Conservation (phyloP, 371 early-diverging fungal species). For the Lichtheimia corymbifera region DNA sequence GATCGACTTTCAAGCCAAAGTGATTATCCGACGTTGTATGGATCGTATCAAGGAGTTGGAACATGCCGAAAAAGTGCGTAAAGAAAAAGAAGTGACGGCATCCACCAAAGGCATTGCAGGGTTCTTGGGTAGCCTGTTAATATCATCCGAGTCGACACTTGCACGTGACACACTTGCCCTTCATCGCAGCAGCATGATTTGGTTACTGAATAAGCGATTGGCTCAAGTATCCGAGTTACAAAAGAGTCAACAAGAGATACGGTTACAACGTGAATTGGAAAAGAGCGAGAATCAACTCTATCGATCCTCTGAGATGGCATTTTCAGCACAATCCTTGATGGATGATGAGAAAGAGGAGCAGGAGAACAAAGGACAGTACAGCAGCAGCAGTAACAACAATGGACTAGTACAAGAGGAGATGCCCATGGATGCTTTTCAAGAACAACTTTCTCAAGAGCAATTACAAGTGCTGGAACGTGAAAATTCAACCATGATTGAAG, state of each 20-base stretch:
- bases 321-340: neutral
- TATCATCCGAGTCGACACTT: neutral
- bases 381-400: no score
- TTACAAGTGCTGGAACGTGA: slow-evolving; percentile 62
- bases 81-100: slow-evolving; percentile 14
- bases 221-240: slow-evolving; percentile 54
- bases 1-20: slow-evolving; percentile 61
- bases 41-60: slow-evolving; percentile 56
- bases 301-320: neutral
- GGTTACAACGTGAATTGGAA: slow-evolving; percentile 51
- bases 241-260: slow-evolving; percentile 56
- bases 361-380: neutral
- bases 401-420: neutral
- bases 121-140: slow-evolving; percentile 21
- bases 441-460: slow-evolving; percentile 58
- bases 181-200: slow-evolving; percentile 53
- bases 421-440: slow-evolving; percentile 36
- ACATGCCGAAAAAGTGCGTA: slow-evolving; percentile 38
- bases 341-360: neutral
- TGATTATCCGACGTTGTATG: slow-evolving; percentile 54
- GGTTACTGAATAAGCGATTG: slow-evolving; percentile 55
- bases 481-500: slow-evolving; percentile 58
- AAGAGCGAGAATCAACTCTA: slow-evolving; percentile 50
- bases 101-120: slow-evolving; percentile 20
- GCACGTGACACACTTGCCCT: slow-evolving; percentile 45